Evolutionary conservation across 2,329 filamentous ascomycete genomes (phyloP).

Genomic region (Colletotrichum nymphaeae): DNA sequence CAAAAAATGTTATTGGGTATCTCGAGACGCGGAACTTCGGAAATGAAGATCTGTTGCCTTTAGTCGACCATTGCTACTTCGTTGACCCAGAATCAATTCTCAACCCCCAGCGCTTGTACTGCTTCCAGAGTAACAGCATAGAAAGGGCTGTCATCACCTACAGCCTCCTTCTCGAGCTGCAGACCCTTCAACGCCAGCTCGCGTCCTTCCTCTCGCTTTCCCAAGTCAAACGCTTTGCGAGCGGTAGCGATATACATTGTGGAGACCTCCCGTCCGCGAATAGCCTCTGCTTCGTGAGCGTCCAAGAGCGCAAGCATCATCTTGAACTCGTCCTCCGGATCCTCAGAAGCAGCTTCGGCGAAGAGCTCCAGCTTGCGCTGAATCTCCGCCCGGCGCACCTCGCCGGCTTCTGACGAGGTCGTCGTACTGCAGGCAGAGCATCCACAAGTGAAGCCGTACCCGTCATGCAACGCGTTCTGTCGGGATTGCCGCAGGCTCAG

Average conservation of each 20-base stretch:
- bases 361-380: constrained; percentile 4
- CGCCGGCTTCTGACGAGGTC: background rate
- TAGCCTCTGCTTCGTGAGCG: constrained; percentile 18
- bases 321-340: constrained; percentile 6
- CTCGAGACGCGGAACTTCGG: too few species aligned
- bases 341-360: constrained; percentile 1
- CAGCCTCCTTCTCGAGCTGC: constrained; percentile 26
- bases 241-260: constrained; percentile 17
- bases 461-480: constrained; percentile 2
- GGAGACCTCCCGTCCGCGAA: constrained; percentile 27
- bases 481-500: constrained; percentile 1
- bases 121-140: constrained; percentile 3
- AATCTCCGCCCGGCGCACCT: constrained; percentile 13
- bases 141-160: constrained; percentile 30
- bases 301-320: constrained; percentile 15
- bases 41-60: too few species aligned
- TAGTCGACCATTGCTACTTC: too few species aligned
- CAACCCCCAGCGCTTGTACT: constrained; percentile 2
- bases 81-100: background rate
- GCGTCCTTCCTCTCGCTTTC: background rate
- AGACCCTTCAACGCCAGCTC: constrained; percentile 19
- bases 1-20: too few species aligned
- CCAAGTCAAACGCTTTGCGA: constrained; percentile 4
- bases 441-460: constrained; percentile 23
- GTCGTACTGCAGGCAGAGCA: constrained; percentile 16